Evolutionary conservation across 352 stramenopile genomes (phyloP).

Genomic region (Globisporangium heterothallicum): DNA sequence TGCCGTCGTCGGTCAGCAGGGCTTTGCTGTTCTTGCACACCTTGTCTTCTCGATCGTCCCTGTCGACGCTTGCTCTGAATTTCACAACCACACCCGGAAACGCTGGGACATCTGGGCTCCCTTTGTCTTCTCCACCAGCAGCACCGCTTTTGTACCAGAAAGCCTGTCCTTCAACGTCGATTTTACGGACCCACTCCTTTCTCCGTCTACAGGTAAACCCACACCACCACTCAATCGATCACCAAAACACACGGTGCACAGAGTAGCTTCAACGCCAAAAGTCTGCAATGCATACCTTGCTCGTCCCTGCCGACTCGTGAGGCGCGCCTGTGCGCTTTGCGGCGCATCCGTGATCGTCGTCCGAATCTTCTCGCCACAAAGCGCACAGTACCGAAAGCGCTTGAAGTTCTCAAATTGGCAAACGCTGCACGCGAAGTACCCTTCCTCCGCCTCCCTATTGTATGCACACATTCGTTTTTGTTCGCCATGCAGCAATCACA

Average conservation of each 20-base stretch:
- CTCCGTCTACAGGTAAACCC: constrained; percentile 33
- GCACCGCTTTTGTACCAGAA: constrained; percentile 43
- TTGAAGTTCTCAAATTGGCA: constrained; percentile 1
- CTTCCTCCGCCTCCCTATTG: not conserved
- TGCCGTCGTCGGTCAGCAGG: not conserved
- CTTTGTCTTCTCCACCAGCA: constrained; percentile 11
- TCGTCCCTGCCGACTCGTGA: constrained; percentile 2
- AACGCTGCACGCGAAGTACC: not conserved
- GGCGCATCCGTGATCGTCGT: not conserved
- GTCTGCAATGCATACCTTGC: constrained; percentile 8
- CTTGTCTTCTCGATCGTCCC: not conserved
- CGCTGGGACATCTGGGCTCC: constrained; percentile 16
- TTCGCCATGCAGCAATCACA: too few species aligned
- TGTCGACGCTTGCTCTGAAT: not conserved
- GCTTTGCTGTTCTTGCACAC: not conserved
- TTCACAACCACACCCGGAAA: constrained; percentile 27
- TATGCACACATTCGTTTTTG: too few species aligned
- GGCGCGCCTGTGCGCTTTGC: not conserved
- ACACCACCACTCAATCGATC: constrained; percentile 16
- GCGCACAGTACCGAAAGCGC: not conserved
- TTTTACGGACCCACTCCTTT: constrained; percentile 58
- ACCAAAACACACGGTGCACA: not conserved
- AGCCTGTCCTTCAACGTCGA: constrained; percentile 53
- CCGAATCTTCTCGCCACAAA: not conserved
- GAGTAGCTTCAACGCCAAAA: not conserved